A percentile compares a stretch with the other conserved stretches of the same genome.
phyloP scores from a whole-genome alignment of 208 protist species.

The Leishmania martiniquensis region DNA sequence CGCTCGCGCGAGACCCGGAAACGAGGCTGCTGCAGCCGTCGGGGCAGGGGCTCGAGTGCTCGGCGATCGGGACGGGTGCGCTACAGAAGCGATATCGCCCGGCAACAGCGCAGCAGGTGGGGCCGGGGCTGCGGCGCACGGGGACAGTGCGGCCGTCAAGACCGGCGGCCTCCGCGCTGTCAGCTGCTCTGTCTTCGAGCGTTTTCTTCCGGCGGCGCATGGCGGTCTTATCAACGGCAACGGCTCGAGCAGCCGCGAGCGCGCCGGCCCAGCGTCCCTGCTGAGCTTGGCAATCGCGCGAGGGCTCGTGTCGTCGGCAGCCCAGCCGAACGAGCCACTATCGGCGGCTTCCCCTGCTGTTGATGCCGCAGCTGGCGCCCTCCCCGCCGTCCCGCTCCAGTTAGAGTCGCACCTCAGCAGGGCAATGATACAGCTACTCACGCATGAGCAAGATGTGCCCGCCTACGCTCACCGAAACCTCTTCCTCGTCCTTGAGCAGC shows the following conservation, averaged over 20 bases:
- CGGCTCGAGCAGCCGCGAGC: neutral
- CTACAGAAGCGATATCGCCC: neutral
- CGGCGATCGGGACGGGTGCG: neutral
- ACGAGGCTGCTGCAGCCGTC: neutral
- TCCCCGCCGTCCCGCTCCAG: slow-evolving; percentile 49
- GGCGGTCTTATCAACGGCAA: neutral
- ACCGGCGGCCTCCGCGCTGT: slow-evolving; percentile 9
- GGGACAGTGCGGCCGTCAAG: neutral
- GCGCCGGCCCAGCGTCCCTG: slow-evolving; percentile 10
- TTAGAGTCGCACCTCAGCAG: slow-evolving; percentile 63
- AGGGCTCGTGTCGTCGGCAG: slow-evolving; percentile 6
- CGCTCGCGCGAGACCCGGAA: neutral
- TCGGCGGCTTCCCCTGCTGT: neutral
- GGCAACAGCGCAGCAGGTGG: neutral
- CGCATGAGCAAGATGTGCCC: slow-evolving; percentile 49
- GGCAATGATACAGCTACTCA: slow-evolving; percentile 54
- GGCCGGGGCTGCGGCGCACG: neutral
- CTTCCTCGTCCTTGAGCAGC: slow-evolving; percentile 66
- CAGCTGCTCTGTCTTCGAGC: slow-evolving; percentile 8
- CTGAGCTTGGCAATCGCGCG: slow-evolving; percentile 10
- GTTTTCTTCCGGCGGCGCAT: neutral
- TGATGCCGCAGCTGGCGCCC: neutral
- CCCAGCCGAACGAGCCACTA: neutral
- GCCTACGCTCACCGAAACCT: slow-evolving; percentile 68
- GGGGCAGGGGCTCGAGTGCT: neutral